phyloP scores from a whole-genome alignment of 257 asterid genomes.

The Catharanthus roseus region DNA sequence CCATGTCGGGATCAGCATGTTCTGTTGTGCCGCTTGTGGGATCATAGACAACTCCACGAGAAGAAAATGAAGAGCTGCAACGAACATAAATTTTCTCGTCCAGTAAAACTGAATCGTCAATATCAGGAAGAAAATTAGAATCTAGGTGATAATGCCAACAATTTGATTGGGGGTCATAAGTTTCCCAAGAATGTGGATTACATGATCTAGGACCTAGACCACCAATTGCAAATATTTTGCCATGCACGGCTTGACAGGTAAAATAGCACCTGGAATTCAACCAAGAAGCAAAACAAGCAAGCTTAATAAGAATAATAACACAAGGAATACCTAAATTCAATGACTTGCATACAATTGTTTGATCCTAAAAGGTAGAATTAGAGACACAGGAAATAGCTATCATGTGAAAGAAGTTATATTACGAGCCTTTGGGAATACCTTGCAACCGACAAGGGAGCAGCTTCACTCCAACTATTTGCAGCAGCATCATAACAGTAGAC shows the following conservation, averaged over 20 bases:
- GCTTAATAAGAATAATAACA: not conserved
- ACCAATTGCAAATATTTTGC: slow-evolving; percentile 65
- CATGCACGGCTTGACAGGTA: slow-evolving; percentile 52
- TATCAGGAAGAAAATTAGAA: slow-evolving; percentile 40
- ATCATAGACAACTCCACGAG: slow-evolving; percentile 44
- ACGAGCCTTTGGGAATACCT: slow-evolving; percentile 34
- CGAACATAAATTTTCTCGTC: slow-evolving; percentile 63
- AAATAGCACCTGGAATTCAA: slow-evolving; percentile 55
- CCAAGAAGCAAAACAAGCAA: slow-evolving; percentile 10
- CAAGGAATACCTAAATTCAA: not conserved
- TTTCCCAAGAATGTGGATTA: slow-evolving; percentile 56
- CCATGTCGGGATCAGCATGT: slow-evolving; percentile 50
- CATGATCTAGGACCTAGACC: slow-evolving; percentile 56
- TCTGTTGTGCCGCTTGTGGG: slow-evolving; percentile 51
- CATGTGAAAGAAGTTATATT: not conserved
- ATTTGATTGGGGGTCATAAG: slow-evolving; percentile 40
- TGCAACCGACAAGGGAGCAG: slow-evolving; percentile 49
- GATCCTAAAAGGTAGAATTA: not conserved
- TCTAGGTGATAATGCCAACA: slow-evolving; percentile 48
- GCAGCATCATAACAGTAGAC: slow-evolving; percentile 62
- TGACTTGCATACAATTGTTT: not conserved
- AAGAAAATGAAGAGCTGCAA: slow-evolving; percentile 32
- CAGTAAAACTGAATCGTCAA: slow-evolving; percentile 54
- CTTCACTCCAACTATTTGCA: slow-evolving; percentile 45
- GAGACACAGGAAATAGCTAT: not conserved